These are phyloP conservation scores for Cytospora chrysosperma DNA, from an alignment of 2,329 filamentous ascomycete species.

Conservation along the genomic window DNA sequence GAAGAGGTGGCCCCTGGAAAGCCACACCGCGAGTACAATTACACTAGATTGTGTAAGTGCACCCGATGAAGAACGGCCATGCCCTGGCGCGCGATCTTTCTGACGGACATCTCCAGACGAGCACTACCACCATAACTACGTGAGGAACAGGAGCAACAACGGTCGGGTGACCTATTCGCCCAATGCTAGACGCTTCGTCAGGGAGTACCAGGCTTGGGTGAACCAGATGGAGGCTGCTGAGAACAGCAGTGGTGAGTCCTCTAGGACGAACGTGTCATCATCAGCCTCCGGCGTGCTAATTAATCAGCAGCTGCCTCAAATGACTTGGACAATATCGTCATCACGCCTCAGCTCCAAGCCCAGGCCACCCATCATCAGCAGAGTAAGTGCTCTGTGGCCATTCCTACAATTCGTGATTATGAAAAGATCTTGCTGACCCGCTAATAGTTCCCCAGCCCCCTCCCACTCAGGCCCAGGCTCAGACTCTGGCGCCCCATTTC, in stretches of 20 bases:
- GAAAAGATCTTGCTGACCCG: not conserved
- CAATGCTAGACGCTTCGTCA: slow-evolving; percentile 17
- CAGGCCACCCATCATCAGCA: not conserved
- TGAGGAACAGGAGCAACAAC: not conserved
- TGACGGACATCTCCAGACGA: slow-evolving; percentile 29
- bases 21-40: slow-evolving; percentile 31
- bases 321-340: not conserved
- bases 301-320: not conserved
- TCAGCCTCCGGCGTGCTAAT: not conserved
- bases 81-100: not conserved
- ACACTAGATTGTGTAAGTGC: slow-evolving; percentile 32
- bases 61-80: not conserved
- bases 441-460: too few species aligned
- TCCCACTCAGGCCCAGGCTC: too few species aligned
- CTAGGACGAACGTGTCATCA: not conserved
- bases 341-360: not conserved
- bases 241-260: not conserved
- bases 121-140: slow-evolving; percentile 35
- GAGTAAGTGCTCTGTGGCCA: not conserved
- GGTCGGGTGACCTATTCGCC: slow-evolving; percentile 29
- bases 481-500: too few species aligned
- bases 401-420: too few species aligned
- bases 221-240: not conserved
- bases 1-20: slow-evolving; percentile 24
- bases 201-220: not conserved